A percentile compares a stretch with the other conserved stretches of the same genome.
phyloP scores from a whole-genome alignment of 1,139 yeast species.

The Hansenula lynferdii region DNA sequence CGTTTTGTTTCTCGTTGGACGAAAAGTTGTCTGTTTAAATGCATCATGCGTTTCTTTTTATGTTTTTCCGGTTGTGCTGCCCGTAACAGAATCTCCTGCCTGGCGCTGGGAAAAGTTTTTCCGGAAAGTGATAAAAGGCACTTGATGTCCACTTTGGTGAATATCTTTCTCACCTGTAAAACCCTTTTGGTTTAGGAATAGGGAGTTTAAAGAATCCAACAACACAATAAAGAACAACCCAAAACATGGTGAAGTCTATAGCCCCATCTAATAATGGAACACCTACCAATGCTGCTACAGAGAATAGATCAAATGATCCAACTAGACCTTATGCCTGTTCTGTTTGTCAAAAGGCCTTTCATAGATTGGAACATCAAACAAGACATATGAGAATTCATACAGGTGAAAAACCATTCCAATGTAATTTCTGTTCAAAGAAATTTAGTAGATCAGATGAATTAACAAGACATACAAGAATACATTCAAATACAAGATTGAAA shows the following conservation, averaged over 20 bases:
- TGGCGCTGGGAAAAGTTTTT: too few species aligned
- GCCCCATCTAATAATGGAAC: not conserved
- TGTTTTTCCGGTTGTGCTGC: too few species aligned
- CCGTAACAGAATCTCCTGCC: too few species aligned
- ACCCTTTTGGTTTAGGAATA: too few species aligned
- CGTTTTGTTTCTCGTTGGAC: too few species aligned
- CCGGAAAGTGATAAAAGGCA: too few species aligned
- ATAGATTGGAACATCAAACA: slow-evolving; percentile 62
- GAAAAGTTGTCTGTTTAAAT: too few species aligned
- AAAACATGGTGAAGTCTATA: not conserved
- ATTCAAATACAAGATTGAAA: slow-evolving; percentile 52
- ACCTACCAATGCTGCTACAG: not conserved
- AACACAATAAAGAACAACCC: too few species aligned
- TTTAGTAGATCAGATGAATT: slow-evolving; percentile 67
- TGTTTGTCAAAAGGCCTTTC: slow-evolving; percentile 58
- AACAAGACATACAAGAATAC: slow-evolving; percentile 63
- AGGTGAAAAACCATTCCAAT: slow-evolving; percentile 72
- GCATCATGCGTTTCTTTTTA: too few species aligned
- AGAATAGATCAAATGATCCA: slow-evolving; percentile 8
- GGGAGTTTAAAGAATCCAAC: too few species aligned
- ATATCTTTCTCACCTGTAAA: too few species aligned
- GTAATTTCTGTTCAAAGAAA: slow-evolving; percentile 61
- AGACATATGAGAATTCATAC: slow-evolving; percentile 70
- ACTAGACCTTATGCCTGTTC: slow-evolving; percentile 52
- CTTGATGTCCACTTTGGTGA: too few species aligned